A percentile compares a stretch with the other conserved stretches of the same genome.
phyloP scores from a whole-genome alignment of 2,329 filamentous ascomycete species.

The Thelonectria blattea region DNA sequence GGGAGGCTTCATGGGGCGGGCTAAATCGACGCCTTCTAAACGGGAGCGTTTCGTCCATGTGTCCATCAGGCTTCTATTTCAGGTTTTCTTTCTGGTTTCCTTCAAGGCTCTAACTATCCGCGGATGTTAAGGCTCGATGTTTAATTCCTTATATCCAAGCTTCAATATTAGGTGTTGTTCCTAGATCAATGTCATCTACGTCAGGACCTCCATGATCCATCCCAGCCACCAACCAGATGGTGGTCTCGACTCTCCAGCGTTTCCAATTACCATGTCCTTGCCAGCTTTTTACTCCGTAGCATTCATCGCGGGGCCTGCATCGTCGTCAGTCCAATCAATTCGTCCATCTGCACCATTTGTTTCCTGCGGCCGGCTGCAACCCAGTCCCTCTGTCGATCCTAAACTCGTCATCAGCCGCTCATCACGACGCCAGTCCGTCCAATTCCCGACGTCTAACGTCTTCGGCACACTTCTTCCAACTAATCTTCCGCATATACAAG shows the following conservation, averaged over 20 bases:
- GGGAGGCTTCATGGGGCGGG: not conserved
- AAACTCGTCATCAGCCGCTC: not conserved
- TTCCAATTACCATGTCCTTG: not conserved
- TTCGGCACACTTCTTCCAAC: slow-evolving; percentile 34
- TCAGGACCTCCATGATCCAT: not conserved
- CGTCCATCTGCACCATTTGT: no score
- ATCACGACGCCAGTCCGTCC: not conserved
- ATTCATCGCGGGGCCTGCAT: not conserved
- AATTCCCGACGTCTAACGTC: slow-evolving; percentile 30
- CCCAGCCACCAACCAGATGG: not conserved
- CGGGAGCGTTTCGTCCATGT: not conserved
- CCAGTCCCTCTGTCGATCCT: no score
- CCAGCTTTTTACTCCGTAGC: not conserved
- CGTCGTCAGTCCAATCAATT: not conserved
- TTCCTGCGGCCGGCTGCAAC: not conserved
- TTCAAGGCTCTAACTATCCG: not conserved
- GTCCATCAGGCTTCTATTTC: not conserved
- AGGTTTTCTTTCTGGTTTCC: not conserved
- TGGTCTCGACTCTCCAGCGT: not conserved
- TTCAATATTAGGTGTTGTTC: not conserved
- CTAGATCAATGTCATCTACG: not conserved
- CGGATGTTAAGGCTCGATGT: not conserved
- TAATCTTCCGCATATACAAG: slow-evolving; percentile 33
- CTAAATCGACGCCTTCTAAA: not conserved
- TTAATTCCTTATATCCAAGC: not conserved